Evolutionary conservation across 139 green algal species (phyloP), one percentile per base, ranked within the genome.

Genomic region (Nannochloris sp.): DNA sequence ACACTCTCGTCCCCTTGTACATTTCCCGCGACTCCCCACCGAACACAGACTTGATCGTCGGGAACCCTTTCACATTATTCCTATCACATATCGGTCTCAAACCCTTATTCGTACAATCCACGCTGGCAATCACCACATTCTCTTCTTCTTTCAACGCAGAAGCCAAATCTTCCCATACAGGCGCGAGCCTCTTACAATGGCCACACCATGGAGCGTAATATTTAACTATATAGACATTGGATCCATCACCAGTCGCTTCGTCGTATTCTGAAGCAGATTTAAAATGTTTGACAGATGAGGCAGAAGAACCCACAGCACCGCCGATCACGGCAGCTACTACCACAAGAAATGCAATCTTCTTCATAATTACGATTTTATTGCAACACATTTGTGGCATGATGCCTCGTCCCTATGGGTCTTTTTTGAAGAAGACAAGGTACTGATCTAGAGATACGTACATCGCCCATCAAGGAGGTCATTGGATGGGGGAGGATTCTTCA

Each of bases 61-160:
- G 70, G 44, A 68, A 76, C 12, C 70, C 70, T 15, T 51, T 24
- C 31, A 75, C 64, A 57, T 57, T 60, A 36, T 50, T 51, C n/a
- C 69, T 66, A 29, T 50, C 66, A 59, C 71, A 78, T 6, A 78
- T 15, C 3, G 46, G 50, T 48, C 60, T 54, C 34, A 40, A 40
- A 40, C 34, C 34, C 19, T 78, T 18, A 37, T 65, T 34, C 16
- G 71, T 78, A 51, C 71, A 78, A 40, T 78, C 71, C 21, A 78
- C 71, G 12, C 16, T 44, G 16, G 59, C 60, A 25, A 78, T 63
- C 8, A 10, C 43, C 12, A 68, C 63, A n/a, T 60, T 4, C n/a
- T 70, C 44, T 19, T 29, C 55, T 18, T 11, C 50, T 36, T 78
- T 73, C 43, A 54, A 78, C 0, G 25, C 27, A 4, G 58, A 48